Evolutionary conservation across 164 flowering plant species (phyloP), one percentile per base, ranked within the genome.

Genomic region (Vitis riparia): DNA sequence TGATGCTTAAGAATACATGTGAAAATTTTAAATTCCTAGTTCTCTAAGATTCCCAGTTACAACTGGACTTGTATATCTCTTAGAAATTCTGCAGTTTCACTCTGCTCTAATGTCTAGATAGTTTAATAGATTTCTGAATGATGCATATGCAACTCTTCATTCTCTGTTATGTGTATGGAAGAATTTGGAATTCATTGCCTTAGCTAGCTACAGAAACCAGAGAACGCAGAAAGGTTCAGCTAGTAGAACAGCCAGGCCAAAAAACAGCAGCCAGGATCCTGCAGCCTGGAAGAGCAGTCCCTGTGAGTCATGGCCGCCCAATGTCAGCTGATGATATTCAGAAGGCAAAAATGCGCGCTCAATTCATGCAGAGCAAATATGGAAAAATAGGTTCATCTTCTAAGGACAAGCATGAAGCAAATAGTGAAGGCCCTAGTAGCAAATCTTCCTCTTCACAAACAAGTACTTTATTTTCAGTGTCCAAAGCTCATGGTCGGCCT

Each of bases 261-360:
- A 92, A 78, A 74, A 53, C 73, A 10, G 71, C 79, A 60, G 79
- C 78, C 27, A 84, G 91, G 75, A 84, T 79, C 74, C 67, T 64
- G 10, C 97, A 83, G 81, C 80, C 73, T 29, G 30, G 79, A 16
- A 90, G 80, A 81, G 73, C 83, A 29, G 77, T 69, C 2, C 52
- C 87, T 76, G 71, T 78, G 29, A 85, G 73, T 73, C 91, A 86
- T 74, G 80, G 89, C 59, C 97, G 98, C 32, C 99, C 99, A 32
- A 85, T 96, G 84, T 91, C 99, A 44, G 88, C 95, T 51, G 99
- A 96, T 82, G 99, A 96, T 75, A 96, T 96, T 60, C 94, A 93
- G 66, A 96, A 96, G 73, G 99, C 99, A 59, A 96, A 96, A 79
- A 74, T 91, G 93, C 95, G 97, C 23, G 98, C 95, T 17, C 80